These are phyloP conservation scores for Phytopythium ostracodes DNA, from an alignment of 352 stramenopile genomes.

Conservation along the genomic window DNA sequence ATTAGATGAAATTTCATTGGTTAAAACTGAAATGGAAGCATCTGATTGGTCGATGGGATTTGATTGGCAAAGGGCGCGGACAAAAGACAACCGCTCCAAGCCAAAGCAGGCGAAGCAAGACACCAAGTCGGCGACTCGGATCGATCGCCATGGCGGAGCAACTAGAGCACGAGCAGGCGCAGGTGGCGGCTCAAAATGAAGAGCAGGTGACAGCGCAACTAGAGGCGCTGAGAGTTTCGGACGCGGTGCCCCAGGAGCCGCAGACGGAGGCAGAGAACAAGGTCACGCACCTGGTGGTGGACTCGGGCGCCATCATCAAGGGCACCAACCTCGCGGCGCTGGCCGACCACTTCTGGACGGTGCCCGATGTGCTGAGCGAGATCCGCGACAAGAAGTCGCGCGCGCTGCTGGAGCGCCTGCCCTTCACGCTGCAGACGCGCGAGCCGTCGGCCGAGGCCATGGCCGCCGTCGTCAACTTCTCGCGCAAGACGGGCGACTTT, in stretches of 20 bases:
- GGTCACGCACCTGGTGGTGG: slow-evolving; percentile 73
- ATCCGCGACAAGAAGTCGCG: slow-evolving; percentile 83
- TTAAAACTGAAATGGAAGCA: slow-evolving; percentile 5
- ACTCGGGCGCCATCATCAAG: slow-evolving; percentile 88
- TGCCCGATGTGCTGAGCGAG: slow-evolving; percentile 78
- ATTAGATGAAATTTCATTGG: slow-evolving; percentile 20
- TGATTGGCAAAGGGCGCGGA: slow-evolving; percentile 38
- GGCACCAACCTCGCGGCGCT: slow-evolving; percentile 69
- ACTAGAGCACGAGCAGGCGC: slow-evolving; percentile 23
- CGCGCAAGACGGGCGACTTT: slow-evolving; percentile 85
- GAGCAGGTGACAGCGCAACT: slow-evolving; percentile 11
- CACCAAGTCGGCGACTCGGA: background rate
- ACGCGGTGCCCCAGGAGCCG: slow-evolving; percentile 4
- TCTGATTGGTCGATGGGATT: slow-evolving; percentile 10
- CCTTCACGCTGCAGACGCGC: slow-evolving; percentile 72
- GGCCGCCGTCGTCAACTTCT: slow-evolving; percentile 76
- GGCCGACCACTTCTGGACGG: slow-evolving; percentile 87
- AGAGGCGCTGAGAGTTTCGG: slow-evolving; percentile 6
- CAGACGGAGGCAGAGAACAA: slow-evolving; percentile 38
- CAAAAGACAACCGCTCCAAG: slow-evolving; percentile 7
- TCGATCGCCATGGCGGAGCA: slow-evolving; percentile 1
- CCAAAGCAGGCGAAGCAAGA: background rate
- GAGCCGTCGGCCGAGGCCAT: slow-evolving; percentile 80
- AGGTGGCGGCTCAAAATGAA: slow-evolving; percentile 15
- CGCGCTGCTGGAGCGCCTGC: slow-evolving; percentile 59